A percentile compares a stretch with the other conserved stretches of the same genome.
Conservation (phyloP, 163 green algal genomes). For the Trebouxiophyceae sp. region DNA sequence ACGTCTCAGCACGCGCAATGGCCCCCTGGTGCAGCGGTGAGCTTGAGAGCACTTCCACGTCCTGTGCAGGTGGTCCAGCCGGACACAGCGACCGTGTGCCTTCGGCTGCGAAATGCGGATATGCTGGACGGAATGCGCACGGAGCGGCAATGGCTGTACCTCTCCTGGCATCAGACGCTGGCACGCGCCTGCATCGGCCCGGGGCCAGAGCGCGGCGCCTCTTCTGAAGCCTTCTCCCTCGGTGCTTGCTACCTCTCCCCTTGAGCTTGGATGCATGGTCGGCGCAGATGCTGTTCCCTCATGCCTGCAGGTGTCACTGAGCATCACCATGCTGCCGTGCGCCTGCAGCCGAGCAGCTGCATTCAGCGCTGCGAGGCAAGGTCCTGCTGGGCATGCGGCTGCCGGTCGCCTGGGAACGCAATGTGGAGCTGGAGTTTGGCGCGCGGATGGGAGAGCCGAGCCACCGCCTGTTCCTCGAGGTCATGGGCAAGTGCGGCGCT, state of each 20-base stretch:
- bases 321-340: too few relatives aligned
- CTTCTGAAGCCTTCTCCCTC: conserved; percentile 49
- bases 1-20: not conserved
- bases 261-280: too few relatives aligned
- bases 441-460: conserved; percentile 31
- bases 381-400: conserved; percentile 36
- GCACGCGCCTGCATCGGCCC: conserved; percentile 32
- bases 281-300: too few relatives aligned
- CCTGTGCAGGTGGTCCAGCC: not conserved
- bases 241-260: too few relatives aligned
- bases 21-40: not conserved
- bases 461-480: conserved; percentile 49
- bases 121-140: not conserved
- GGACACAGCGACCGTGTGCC: not conserved
- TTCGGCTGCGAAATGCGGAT: not conserved
- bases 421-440: conserved; percentile 52
- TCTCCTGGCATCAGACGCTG: conserved; percentile 46
- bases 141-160: conserved; percentile 43
- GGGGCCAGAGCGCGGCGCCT: conserved; percentile 28
- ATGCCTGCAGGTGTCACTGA: too few relatives aligned
- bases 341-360: not conserved
- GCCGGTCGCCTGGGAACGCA: conserved; percentile 56
- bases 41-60: not conserved
- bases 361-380: conserved; percentile 23
- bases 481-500: conserved; percentile 52